These are phyloP conservation scores for Conoideocrella luteorostrata DNA, from an alignment of 2,329 filamentous ascomycete species.

Conservation along the genomic window DNA sequence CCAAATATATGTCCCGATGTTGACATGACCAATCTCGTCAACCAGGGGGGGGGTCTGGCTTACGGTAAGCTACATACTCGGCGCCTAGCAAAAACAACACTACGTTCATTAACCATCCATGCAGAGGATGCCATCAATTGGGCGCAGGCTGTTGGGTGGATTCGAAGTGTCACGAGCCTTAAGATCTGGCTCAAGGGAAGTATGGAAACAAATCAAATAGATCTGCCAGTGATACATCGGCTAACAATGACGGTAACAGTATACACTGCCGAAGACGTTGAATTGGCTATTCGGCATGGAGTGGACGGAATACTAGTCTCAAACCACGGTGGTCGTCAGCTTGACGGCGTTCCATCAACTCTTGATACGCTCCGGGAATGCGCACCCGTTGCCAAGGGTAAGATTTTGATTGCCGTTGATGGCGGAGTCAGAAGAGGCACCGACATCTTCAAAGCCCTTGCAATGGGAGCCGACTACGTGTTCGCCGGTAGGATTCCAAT, in stretches of 20 bases:
- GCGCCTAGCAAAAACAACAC: not conserved
- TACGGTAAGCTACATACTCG: constrained; percentile 14
- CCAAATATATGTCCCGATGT: too few species aligned
- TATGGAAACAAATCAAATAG: too few species aligned
- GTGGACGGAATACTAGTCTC: constrained; percentile 34
- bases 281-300: constrained; percentile 27
- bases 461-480: constrained; percentile 33
- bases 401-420: constrained; percentile 51
- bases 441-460: constrained; percentile 34
- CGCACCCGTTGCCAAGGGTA: constrained; percentile 50
- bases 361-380: constrained; percentile 45
- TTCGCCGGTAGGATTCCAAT: constrained; percentile 38
- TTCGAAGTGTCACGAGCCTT: constrained; percentile 43
- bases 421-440: constrained; percentile 33
- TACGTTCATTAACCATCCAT: not conserved
- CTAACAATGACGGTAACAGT: not conserved
- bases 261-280: constrained; percentile 24
- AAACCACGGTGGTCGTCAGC: constrained; percentile 37
- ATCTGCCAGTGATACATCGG: constrained; percentile 22
- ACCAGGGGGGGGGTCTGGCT: too few species aligned
- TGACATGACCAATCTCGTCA: too few species aligned
- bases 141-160: constrained; percentile 56
- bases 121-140: constrained; percentile 45
- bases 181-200: constrained; percentile 29
- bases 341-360: constrained; percentile 35